Evolutionary conservation across 805 yeast species (phyloP).

Genomic region (Cyberlindnera bimundalis): DNA sequence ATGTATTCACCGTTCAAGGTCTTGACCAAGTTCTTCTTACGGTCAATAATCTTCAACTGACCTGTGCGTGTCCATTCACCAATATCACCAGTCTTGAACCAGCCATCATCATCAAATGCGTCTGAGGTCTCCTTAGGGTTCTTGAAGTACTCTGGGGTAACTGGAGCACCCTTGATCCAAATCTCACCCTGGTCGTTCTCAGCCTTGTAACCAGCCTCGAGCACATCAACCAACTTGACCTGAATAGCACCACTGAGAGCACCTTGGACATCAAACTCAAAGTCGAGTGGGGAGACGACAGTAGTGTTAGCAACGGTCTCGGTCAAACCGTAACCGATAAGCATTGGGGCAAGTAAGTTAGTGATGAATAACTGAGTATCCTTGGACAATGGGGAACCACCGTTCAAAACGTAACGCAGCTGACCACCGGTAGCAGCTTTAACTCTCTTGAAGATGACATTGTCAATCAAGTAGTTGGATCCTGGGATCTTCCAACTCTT

Average conservation of each 20-base stretch:
- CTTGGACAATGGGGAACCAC: constrained; percentile 85
- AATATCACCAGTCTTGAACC: constrained; percentile 97
- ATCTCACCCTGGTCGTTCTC: constrained; percentile 93
- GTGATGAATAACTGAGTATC: constrained; percentile 82
- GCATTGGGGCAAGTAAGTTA: constrained; percentile 76
- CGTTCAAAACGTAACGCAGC: constrained; percentile 69
- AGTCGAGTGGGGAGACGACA: constrained; percentile 58
- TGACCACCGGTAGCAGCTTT: constrained; percentile 95
- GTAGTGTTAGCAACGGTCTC: constrained; percentile 92
- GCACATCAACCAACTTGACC: constrained; percentile 84
- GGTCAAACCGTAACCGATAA: constrained; percentile 94
- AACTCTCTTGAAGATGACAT: constrained; percentile 77
- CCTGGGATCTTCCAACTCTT: constrained; percentile 71
- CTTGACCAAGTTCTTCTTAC: constrained; percentile 94
- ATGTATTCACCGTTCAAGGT: constrained; percentile 96
- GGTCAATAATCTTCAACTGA: constrained; percentile 78
- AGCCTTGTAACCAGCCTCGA: constrained; percentile 88
- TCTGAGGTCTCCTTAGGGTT: constrained; percentile 76
- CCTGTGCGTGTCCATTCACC: constrained; percentile 89
- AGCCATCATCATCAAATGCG: constrained; percentile 71
- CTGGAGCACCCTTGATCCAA: constrained; percentile 69
- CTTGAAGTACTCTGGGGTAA: constrained; percentile 74
- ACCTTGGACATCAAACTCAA: constrained; percentile 79
- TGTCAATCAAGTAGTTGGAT: constrained; percentile 58
- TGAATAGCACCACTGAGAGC: constrained; percentile 79